These are phyloP conservation scores for Penicillium brasilianum DNA, from an alignment of 2,329 filamentous ascomycete genomes.

Conservation along the genomic window DNA sequence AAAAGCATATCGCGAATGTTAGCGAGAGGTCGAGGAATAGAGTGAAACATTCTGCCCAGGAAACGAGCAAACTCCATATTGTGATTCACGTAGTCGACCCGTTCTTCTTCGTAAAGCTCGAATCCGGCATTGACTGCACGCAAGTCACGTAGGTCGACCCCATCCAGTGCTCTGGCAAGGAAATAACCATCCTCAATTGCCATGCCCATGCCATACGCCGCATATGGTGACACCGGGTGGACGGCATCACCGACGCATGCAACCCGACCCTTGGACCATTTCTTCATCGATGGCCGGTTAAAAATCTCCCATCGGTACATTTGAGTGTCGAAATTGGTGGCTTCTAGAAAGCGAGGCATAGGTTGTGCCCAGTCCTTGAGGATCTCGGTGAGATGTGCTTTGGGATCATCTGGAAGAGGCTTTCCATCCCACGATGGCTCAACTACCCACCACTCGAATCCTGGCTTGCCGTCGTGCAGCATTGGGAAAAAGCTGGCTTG, in stretches of 20 bases:
- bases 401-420: slow-evolving; percentile 24
- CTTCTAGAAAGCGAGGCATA: slow-evolving; percentile 18
- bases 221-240: slow-evolving; percentile 22
- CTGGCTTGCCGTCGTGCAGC: slow-evolving; percentile 27
- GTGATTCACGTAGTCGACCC: slow-evolving; percentile 21
- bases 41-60: slow-evolving; percentile 19
- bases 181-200: slow-evolving; percentile 22
- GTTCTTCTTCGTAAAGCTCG: slow-evolving; percentile 18
- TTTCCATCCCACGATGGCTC: slow-evolving; percentile 27
- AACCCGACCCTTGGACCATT: slow-evolving; percentile 16
- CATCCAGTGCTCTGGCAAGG: slow-evolving; percentile 17
- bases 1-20: slow-evolving; percentile 18
- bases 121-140: slow-evolving; percentile 14
- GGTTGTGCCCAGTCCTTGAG: slow-evolving; percentile 18
- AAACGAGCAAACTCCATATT: slow-evolving; percentile 21
- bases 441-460: slow-evolving; percentile 32
- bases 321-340: slow-evolving; percentile 18
- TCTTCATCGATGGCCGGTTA: slow-evolving; percentile 20
- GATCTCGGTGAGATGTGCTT: slow-evolving; percentile 13
- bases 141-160: slow-evolving; percentile 15
- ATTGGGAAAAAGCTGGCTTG: slow-evolving; percentile 31
- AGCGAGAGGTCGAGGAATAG: slow-evolving; percentile 16
- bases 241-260: slow-evolving; percentile 21
- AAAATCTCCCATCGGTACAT: slow-evolving; percentile 22
- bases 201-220: slow-evolving; percentile 23